These are phyloP conservation scores for Acorus calamus DNA, from an alignment of 106 monocot species.

Conservation along the genomic window DNA sequence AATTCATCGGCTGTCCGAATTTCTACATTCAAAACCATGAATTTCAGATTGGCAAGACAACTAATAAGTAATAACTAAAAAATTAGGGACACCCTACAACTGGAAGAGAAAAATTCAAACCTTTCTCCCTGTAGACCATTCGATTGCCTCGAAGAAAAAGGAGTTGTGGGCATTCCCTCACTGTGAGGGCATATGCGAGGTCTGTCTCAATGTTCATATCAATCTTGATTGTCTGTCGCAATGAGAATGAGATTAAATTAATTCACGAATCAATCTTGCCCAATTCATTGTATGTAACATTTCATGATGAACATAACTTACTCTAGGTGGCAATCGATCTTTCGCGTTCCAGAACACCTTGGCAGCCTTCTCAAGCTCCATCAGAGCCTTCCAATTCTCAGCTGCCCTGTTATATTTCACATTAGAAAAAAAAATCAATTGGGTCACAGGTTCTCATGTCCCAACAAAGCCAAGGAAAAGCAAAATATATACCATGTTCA, in stretches of 20 bases:
- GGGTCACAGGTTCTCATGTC: neutral
- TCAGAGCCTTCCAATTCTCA: slow-evolving; percentile 85
- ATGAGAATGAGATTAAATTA: too few species aligned
- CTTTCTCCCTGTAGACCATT: slow-evolving; percentile 69
- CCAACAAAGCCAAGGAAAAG: neutral
- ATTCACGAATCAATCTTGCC: too few species aligned
- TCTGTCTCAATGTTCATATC: slow-evolving; percentile 79
- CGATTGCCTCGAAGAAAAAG: slow-evolving; percentile 62
- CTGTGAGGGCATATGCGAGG: slow-evolving; percentile 69
- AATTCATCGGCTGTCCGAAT: slow-evolving; percentile 52
- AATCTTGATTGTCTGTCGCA: slow-evolving; percentile 56
- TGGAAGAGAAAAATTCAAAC: slow-evolving; percentile 8
- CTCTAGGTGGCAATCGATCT: slow-evolving; percentile 87
- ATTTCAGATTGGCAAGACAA: neutral
- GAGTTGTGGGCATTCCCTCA: slow-evolving; percentile 52
- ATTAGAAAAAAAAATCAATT: too few species aligned
- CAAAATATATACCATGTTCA: too few species aligned
- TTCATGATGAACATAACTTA: slow-evolving; percentile 8
- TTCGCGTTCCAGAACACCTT: slow-evolving; percentile 89
- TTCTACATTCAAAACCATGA: slow-evolving; percentile 19
- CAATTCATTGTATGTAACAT: too few species aligned
- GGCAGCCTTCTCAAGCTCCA: slow-evolving; percentile 87
- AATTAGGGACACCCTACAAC: neutral
- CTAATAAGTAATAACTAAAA: neutral
- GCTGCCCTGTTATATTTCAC: slow-evolving; percentile 39